These are phyloP conservation scores for Plasmodium falciparum DNA, from an alignment of 169 alveolate species.

Conservation along the genomic window DNA sequence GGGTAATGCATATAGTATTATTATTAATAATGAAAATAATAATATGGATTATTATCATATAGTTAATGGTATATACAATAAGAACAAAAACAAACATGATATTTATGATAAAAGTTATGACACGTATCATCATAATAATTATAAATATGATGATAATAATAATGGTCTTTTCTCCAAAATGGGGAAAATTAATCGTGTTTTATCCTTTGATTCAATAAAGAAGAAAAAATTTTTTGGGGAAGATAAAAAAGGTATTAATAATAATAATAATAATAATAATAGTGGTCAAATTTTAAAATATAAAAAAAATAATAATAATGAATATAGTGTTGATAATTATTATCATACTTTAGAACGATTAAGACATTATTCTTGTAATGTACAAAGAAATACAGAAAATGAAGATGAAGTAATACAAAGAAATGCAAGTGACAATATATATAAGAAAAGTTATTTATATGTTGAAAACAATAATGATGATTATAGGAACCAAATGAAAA, in stretches of 20 bases:
- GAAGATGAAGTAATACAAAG: neutral
- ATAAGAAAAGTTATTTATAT: no score
- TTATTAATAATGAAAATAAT: slow-evolving; percentile 25
- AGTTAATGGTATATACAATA: neutral
- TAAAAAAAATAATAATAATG: no score
- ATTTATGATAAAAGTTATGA: neutral
- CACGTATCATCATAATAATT: neutral
- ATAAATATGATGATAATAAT: neutral
- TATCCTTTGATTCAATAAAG: neutral
- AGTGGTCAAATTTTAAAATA: no score
- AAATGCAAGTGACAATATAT: neutral
- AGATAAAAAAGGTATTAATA: neutral
- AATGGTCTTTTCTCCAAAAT: slow-evolving; percentile 2
- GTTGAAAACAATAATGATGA: no score
- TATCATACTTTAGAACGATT: neutral
- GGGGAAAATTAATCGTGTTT: neutral
- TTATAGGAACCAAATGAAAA: neutral
- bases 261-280: neutral
- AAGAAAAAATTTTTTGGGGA: neutral
- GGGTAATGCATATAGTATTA: neutral
- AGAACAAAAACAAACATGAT: neutral
- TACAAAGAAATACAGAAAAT: neutral
- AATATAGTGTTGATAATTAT: neutral
- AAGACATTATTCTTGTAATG: neutral
- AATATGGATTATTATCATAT: neutral